These are phyloP conservation scores for Fusarium longipes DNA, from an alignment of 2,329 filamentous ascomycete genomes.

Conservation along the genomic window DNA sequence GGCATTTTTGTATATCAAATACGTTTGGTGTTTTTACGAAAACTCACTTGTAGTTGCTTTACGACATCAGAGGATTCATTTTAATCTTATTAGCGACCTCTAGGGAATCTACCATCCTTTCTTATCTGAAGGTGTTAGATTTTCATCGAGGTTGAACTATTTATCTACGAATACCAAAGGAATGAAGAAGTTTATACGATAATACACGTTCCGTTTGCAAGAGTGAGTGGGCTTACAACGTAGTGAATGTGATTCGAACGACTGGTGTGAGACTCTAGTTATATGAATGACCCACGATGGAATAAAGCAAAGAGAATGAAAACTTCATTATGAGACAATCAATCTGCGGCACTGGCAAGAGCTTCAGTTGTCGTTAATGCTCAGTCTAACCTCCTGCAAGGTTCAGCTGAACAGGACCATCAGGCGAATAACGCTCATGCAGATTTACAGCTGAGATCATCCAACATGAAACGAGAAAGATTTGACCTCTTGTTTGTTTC, in stretches of 20 bases:
- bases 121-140: not conserved
- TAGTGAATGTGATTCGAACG: no score
- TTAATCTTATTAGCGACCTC: conserved; percentile 7
- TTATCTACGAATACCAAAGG: not conserved
- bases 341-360: not conserved
- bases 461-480: not conserved
- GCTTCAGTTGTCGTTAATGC: not conserved
- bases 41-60: conserved; percentile 8
- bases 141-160: not conserved
- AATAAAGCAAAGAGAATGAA: not conserved
- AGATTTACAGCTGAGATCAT: not conserved
- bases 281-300: not conserved
- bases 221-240: no score
- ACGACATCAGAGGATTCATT: conserved; percentile 19
- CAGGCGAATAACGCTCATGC: not conserved
- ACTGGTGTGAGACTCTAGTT: not conserved
- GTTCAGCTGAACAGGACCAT: conserved; percentile 1
- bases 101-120: not conserved
- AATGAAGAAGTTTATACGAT: no score
- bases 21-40: conserved; percentile 6
- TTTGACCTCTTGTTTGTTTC: not conserved
- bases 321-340: not conserved
- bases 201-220: no score
- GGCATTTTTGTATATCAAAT: conserved; percentile 11
- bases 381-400: not conserved